Conservation (phyloP, 768 basidiomycete species). For the Rhizopogon salebrosus region DNA sequence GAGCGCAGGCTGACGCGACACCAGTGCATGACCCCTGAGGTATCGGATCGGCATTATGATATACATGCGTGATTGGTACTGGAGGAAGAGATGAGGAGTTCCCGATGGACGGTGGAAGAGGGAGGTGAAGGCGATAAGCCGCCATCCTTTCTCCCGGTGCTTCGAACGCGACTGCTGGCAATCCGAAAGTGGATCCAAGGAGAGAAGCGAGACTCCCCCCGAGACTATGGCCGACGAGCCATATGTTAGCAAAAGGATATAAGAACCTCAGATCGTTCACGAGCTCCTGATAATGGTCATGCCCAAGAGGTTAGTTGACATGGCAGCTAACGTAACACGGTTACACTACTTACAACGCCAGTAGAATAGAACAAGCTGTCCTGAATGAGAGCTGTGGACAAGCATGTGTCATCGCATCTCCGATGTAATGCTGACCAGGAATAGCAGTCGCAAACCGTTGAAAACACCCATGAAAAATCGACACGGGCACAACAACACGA, state of each 20-base stretch:
- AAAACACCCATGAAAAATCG: slow-evolving; percentile 80
- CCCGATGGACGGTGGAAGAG: slow-evolving; percentile 35
- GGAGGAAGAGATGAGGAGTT: slow-evolving; percentile 8
- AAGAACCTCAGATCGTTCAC: slow-evolving; percentile 50
- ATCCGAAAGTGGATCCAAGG: slow-evolving; percentile 59
- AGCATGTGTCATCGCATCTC: slow-evolving; percentile 76
- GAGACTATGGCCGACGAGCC: slow-evolving; percentile 59
- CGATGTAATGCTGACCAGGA: slow-evolving; percentile 40
- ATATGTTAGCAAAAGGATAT: slow-evolving; percentile 56
- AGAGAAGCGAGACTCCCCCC: slow-evolving; percentile 63
- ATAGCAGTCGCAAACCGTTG: slow-evolving; percentile 87
- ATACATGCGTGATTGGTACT: slow-evolving; percentile 42
- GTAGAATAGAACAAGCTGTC: slow-evolving; percentile 92
- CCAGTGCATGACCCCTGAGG: slow-evolving; percentile 56
- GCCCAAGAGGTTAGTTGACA: neutral
- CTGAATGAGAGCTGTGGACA: slow-evolving; percentile 77
- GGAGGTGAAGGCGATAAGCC: slow-evolving; percentile 57
- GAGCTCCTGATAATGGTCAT: slow-evolving; percentile 40
- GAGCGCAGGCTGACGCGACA: slow-evolving; percentile 45
- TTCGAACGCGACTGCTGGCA: slow-evolving; percentile 62
- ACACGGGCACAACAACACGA: slow-evolving; percentile 94
- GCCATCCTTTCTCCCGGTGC: slow-evolving; percentile 61
- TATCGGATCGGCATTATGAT: slow-evolving; percentile 70
- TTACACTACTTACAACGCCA: slow-evolving; percentile 59
- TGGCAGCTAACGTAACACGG: neutral